A percentile compares a stretch with the other conserved stretches of the same genome.
Conservation (phyloP, 768 basidiomycete species). For the Russula sp. region DNA sequence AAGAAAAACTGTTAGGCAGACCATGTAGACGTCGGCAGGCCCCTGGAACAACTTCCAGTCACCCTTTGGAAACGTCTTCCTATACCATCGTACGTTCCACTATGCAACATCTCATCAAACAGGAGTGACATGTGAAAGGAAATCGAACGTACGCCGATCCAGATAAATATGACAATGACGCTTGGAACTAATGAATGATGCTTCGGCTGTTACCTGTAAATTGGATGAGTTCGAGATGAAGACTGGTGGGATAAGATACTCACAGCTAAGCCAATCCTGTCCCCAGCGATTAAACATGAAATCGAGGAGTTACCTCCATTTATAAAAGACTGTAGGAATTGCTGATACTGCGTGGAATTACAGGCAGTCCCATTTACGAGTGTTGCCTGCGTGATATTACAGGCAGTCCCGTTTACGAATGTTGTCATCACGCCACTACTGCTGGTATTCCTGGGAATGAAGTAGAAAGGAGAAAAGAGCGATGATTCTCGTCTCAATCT, state of each 20-base stretch:
- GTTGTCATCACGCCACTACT: neutral
- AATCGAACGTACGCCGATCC: constrained; percentile 20
- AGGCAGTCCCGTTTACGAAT: constrained; percentile 18
- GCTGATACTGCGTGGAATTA: constrained; percentile 7
- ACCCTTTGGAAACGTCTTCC: neutral
- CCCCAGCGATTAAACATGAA: constrained; percentile 37
- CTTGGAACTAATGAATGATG: constrained; percentile 30
- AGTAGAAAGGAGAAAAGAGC: neutral
- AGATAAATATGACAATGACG: neutral
- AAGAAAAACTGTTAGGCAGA: constrained; percentile 26
- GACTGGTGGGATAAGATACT: constrained; percentile 4
- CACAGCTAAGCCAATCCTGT: constrained; percentile 42
- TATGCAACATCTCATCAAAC: neutral
- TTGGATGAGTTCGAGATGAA: neutral
- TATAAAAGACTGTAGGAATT: too few species aligned
- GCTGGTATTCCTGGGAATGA: neutral
- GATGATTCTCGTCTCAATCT: neutral
- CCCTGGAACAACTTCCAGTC: constrained; percentile 36
- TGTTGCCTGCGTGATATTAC: too few species aligned
- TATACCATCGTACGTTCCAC: constrained; percentile 24
- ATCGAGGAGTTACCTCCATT: too few species aligned
- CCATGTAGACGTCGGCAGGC: constrained; percentile 46
- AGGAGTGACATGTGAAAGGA: neutral
- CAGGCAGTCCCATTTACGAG: too few species aligned
- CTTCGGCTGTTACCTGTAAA: constrained; percentile 38